Percentiles rank a stretch among this genome's conserved stretches.
Conservation (phyloP, 495 filamentous ascomycete genomes). For the Annulohypoxylon moriforme region DNA sequence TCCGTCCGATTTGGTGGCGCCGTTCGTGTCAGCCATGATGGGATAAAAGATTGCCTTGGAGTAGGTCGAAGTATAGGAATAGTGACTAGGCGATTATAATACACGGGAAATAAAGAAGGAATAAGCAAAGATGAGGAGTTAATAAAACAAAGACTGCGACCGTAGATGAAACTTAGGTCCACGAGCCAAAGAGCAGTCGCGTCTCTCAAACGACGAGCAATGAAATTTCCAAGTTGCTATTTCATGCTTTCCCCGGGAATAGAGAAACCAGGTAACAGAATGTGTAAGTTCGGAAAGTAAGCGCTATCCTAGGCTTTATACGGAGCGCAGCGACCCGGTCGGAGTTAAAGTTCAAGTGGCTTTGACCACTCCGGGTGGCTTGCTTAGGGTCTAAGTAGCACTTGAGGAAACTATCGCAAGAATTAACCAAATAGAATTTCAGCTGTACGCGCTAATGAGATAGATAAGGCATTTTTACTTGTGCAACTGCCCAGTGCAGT, state of each 20-base stretch:
- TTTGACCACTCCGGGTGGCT: not conserved
- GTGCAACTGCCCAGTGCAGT: not conserved
- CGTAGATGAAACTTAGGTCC: not conserved
- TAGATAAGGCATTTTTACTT: not conserved
- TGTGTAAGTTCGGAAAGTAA: not conserved
- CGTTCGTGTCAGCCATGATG: conserved; percentile 16
- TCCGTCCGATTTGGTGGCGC: not conserved
- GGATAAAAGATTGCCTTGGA: not conserved
- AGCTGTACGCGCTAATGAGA: conserved; percentile 11
- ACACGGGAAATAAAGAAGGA: not conserved
- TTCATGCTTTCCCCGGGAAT: not conserved
- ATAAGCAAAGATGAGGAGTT: not conserved
- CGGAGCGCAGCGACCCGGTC: not conserved
- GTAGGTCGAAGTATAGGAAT: not conserved
- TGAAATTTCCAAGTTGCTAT: not conserved
- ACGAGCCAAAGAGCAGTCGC: not conserved
- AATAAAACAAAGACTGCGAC: not conserved
- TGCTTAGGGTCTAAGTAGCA: not conserved
- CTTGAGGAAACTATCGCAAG: not conserved
- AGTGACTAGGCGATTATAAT: not conserved
- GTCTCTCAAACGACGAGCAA: not conserved
- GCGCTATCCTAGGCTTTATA: not conserved
- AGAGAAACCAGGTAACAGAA: not conserved
- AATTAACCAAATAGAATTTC: conserved; percentile 11
- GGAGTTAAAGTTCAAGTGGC: not conserved